These are phyloP conservation scores for Lachnellula occidentalis DNA, from an alignment of 2,329 filamentous ascomycete genomes.

Conservation along the genomic window DNA sequence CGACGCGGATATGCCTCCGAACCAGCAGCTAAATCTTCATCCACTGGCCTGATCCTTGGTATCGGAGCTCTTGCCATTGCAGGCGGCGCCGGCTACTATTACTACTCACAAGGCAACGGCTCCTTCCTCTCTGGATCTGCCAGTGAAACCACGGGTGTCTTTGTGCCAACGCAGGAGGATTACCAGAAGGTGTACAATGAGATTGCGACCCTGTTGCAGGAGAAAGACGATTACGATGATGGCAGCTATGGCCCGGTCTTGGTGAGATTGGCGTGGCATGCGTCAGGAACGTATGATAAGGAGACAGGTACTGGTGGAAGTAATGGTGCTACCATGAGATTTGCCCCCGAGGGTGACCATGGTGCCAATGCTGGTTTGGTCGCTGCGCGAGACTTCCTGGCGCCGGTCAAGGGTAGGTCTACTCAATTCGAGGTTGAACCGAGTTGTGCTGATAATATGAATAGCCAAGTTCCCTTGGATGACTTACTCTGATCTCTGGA, in stretches of 20 bases:
- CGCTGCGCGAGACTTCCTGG: constrained; percentile 83
- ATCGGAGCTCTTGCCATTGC: constrained; percentile 55
- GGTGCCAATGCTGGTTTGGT: constrained; percentile 90
- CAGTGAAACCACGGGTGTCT: constrained; percentile 44
- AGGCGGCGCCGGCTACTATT: constrained; percentile 61
- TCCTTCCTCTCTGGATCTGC: constrained; percentile 31
- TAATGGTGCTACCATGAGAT: constrained; percentile 97
- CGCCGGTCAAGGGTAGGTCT: constrained; percentile 73
- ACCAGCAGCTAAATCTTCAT: constrained; percentile 50
- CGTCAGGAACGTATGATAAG: constrained; percentile 86
- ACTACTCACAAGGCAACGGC: constrained; percentile 53
- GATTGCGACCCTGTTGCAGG: constrained; percentile 72
- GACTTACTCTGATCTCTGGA: constrained; percentile 94
- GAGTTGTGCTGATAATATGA: constrained; percentile 13
- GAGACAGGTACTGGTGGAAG: constrained; percentile 83
- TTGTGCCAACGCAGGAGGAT: constrained; percentile 74
- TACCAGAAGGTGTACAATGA: constrained; percentile 95
- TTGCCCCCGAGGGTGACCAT: constrained; percentile 81
- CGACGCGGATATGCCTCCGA: constrained; percentile 77
- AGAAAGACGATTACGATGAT: constrained; percentile 94
- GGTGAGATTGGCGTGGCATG: constrained; percentile 88
- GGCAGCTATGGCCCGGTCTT: constrained; percentile 92
- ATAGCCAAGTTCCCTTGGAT: constrained; percentile 87
- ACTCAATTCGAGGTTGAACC: neutral
- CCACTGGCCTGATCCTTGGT: constrained; percentile 48